A percentile compares a stretch with the other conserved stretches of the same genome.
Evolutionary conservation across 164 flowering plant species (phyloP).

Genomic region (Euptelea pleiosperma): DNA sequence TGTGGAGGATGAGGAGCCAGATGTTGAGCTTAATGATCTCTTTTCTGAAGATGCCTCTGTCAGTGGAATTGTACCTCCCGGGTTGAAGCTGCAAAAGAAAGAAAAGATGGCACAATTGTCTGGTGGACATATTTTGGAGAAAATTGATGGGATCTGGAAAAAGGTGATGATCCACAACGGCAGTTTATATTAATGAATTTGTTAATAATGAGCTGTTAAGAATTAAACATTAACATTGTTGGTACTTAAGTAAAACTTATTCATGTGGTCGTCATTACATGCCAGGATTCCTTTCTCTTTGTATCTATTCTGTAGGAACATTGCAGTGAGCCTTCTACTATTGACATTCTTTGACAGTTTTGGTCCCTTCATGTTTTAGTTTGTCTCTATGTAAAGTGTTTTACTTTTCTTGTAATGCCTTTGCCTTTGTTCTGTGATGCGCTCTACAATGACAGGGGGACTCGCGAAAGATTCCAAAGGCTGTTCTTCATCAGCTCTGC

Average conservation of each 20-base stretch:
- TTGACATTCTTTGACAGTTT: background rate
- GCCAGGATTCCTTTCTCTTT: background rate
- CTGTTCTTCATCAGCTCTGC: conserved; percentile 86
- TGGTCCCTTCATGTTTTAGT: background rate
- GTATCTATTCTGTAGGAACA: background rate
- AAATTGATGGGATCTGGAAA: conserved; percentile 77
- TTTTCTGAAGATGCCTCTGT: conserved; percentile 55
- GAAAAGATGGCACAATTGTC: conserved; percentile 43
- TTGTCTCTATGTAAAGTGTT: background rate
- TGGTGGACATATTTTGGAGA: conserved; percentile 46
- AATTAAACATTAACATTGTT: background rate
- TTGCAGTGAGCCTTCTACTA: background rate
- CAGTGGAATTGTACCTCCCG: conserved; percentile 37
- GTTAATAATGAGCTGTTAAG: background rate
- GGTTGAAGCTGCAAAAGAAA: conserved; percentile 51
- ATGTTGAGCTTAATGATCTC: conserved; percentile 62
- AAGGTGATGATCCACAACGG: conserved; percentile 43
- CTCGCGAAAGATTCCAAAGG: conserved; percentile 72
- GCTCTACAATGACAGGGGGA: conserved; percentile 63
- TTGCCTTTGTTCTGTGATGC: conserved; percentile 6
- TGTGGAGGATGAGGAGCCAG: conserved; percentile 35
- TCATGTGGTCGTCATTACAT: background rate
- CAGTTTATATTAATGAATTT: background rate
- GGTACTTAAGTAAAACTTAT: background rate
- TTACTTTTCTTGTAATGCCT: background rate